A percentile compares a stretch with the other conserved stretches of the same genome.
Evolutionary conservation across 495 filamentous ascomycete species (phyloP).

Genomic region (Xylaria scruposa): DNA sequence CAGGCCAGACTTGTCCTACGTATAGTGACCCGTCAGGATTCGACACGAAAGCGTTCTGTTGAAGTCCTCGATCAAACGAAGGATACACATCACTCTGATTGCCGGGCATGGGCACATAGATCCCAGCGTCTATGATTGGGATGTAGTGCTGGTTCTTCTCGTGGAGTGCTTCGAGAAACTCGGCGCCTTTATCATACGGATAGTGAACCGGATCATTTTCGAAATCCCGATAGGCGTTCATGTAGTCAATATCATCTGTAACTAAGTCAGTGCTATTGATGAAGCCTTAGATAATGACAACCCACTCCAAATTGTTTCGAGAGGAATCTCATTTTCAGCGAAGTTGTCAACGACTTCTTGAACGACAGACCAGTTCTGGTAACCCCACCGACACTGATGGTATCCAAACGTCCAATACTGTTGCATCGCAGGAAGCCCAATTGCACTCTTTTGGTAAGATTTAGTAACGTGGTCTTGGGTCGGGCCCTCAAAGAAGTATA

Average conservation of each 20-base stretch:
- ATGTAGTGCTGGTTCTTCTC: slow-evolving; percentile 74
- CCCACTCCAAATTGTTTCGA: slow-evolving; percentile 78
- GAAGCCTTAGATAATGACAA: background rate
- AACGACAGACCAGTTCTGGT: slow-evolving; percentile 74
- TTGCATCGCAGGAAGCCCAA: slow-evolving; percentile 80
- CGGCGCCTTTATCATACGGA: slow-evolving; percentile 65
- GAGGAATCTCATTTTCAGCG: slow-evolving; percentile 70
- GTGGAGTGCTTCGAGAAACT: slow-evolving; percentile 72
- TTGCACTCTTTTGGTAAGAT: slow-evolving; percentile 72
- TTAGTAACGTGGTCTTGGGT: slow-evolving; percentile 71
- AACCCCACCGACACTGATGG: slow-evolving; percentile 87
- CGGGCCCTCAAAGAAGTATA: slow-evolving; percentile 83
- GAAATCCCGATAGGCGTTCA: slow-evolving; percentile 72
- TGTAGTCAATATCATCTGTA: slow-evolving; percentile 85
- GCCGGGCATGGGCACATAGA: slow-evolving; percentile 77
- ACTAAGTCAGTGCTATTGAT: slow-evolving; percentile 53
- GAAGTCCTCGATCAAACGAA: slow-evolving; percentile 71
- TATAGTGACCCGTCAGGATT: slow-evolving; percentile 74
- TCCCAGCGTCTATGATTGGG: slow-evolving; percentile 83
- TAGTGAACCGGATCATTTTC: slow-evolving; percentile 74
- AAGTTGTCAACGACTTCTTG: slow-evolving; percentile 82
- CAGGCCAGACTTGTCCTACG: slow-evolving; percentile 87
- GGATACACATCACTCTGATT: slow-evolving; percentile 75
- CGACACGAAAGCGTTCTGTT: slow-evolving; percentile 70
- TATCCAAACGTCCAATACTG: slow-evolving; percentile 89